These are phyloP conservation scores for Penicillium capsulatum DNA, from an alignment of 2,329 filamentous ascomycete species.

Conservation along the genomic window DNA sequence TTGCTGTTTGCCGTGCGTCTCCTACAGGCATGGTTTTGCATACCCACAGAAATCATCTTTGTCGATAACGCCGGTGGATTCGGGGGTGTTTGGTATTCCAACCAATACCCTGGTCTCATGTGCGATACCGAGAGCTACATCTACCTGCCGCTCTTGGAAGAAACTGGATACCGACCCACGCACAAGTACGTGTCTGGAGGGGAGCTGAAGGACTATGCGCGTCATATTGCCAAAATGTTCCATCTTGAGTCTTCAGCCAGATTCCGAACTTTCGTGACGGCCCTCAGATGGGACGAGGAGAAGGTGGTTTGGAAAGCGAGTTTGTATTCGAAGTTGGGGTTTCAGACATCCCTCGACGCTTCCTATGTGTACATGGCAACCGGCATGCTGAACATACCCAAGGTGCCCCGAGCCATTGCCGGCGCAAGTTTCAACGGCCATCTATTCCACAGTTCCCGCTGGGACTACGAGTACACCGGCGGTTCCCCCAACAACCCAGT, in stretches of 20 bases:
- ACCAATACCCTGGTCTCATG: conserved; percentile 45
- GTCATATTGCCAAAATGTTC: conserved; percentile 17
- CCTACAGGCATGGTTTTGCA: conserved; percentile 35
- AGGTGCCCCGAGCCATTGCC: conserved; percentile 18
- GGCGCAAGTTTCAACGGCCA: conserved; percentile 17
- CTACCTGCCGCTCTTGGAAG: conserved; percentile 58
- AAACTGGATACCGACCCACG: conserved; percentile 56
- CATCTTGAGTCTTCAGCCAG: neutral
- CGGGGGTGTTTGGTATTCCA: conserved; percentile 44
- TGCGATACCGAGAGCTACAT: conserved; percentile 58
- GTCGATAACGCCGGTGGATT: conserved; percentile 39
- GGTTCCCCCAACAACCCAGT: conserved; percentile 35
- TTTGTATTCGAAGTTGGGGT: too few species aligned
- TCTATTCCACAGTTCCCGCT: conserved; percentile 25
- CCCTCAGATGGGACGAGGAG: too few species aligned
- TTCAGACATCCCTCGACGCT: too few species aligned
- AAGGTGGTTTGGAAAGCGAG: too few species aligned
- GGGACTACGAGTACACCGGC: conserved; percentile 35
- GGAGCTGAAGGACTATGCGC: conserved; percentile 48
- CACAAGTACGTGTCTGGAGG: conserved; percentile 37
- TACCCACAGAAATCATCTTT: conserved; percentile 7
- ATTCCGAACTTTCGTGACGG: too few species aligned
- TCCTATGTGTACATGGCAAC: conserved; percentile 20
- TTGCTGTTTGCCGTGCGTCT: conserved; percentile 42
- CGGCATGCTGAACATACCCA: conserved; percentile 16